Evolutionary conservation across 176 grass and related monocot species (phyloP), one percentile per base, ranked within the genome.

Genomic region (Triticum turgidum): DNA sequence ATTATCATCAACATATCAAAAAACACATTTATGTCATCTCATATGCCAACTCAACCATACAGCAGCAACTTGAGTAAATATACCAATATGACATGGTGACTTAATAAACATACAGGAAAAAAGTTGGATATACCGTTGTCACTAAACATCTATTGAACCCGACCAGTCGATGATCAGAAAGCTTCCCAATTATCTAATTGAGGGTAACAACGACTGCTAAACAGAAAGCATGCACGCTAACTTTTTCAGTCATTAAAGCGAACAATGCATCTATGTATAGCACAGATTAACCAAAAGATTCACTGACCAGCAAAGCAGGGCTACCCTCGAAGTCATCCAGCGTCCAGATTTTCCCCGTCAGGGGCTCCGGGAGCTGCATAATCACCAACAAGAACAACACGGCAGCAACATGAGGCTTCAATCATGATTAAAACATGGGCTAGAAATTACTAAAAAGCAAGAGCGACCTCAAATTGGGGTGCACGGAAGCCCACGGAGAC

Each of bases 311-410:
- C 62, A 98, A 73, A n/a, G 91, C 91, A 81, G 93, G 88, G 82
- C 67, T 88, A 9, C 91, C 87, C 18, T 92, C 91, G 49, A 95
- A 95, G 84, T 95, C 96, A 74, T 98, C 93, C 90, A 98, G 47
- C 25, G 90, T 98, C 87, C 93, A 95, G 37, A 88, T 65, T 37
- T 90, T 95, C 29, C 93, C 90, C 0, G 93, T 93, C 75, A 98
- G 61, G 13, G 96, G 96, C 91, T 98, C 96, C 15, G 88, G 88
- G 64, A 98, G 93, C 96, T 98, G 91, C 44, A 59, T 29, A 33
- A 7, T 25, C 42, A 61, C 67, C 77, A 77, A 3, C 29, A 34
- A 32, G 29, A 68, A 13, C 52, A 82, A 37, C 14, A 68, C 18
- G 4, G 56, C 42, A 21, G 12, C 35, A 56, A 10, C 18, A 67